These are phyloP conservation scores for Amborella trichopoda DNA, from an alignment of 164 flowering plant species.

Conservation along the genomic window DNA sequence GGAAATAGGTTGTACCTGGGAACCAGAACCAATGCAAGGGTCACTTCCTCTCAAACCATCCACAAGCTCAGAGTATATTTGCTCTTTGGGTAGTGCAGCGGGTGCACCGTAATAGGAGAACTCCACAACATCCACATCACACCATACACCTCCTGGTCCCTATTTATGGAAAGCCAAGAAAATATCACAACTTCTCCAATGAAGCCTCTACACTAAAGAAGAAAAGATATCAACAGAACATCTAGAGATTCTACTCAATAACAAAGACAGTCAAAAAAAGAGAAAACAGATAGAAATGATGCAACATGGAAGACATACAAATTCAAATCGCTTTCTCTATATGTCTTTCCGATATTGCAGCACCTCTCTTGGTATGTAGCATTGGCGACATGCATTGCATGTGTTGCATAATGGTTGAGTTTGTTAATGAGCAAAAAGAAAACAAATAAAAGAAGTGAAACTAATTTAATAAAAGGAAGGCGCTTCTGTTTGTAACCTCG, in stretches of 20 bases:
- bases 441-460: neutral
- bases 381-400: no score
- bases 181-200: neutral
- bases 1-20: conserved; percentile 51
- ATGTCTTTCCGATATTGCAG: no score
- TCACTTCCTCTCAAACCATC: conserved; percentile 93
- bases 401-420: no score
- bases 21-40: conserved; percentile 75
- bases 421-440: no score
- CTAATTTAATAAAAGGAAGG: neutral
- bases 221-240: neutral
- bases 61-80: conserved; percentile 71
- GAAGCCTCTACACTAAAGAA: neutral
- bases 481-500: conserved; percentile 34
- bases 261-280: neutral
- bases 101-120: conserved; percentile 90
- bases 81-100: conserved; percentile 79
- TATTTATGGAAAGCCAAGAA: conserved; percentile 14
- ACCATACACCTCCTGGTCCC: conserved; percentile 98
- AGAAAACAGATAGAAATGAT: neutral
- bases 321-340: no score
- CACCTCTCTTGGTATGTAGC: no score
- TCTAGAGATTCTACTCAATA: neutral
- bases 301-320: no score
- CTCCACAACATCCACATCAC: conserved; percentile 96